Conservation (phyloP, 805 yeast genomes). For the Jamesozyma spencerorum region DNA sequence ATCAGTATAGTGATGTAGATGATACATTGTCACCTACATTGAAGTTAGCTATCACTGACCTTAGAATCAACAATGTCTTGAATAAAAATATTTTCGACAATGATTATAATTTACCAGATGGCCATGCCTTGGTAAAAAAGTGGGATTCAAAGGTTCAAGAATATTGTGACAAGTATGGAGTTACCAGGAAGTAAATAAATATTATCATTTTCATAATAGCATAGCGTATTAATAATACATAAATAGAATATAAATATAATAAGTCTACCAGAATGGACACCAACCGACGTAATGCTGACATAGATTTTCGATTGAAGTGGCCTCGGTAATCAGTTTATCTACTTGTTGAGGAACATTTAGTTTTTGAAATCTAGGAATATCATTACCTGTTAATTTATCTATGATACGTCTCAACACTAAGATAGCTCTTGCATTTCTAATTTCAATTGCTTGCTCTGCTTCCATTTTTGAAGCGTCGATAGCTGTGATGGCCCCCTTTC, state of each 20-base stretch:
- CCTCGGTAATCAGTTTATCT: conserved; percentile 85
- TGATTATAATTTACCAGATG: conserved; percentile 33
- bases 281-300: conserved; percentile 97
- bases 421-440: conserved; percentile 82
- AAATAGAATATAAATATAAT: not conserved
- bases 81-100: conserved; percentile 45
- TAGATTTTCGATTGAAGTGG: conserved; percentile 87
- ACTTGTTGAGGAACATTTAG: conserved; percentile 82
- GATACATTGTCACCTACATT: conserved; percentile 19
- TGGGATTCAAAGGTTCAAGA: conserved; percentile 35
- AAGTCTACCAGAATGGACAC: conserved; percentile 89
- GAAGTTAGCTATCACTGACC: conserved; percentile 39
- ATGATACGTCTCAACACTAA: conserved; percentile 82
- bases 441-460: conserved; percentile 56
- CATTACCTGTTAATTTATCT: conserved; percentile 88
- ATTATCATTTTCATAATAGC: not conserved
- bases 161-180: conserved; percentile 14
- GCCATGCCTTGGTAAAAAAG: conserved; percentile 34
- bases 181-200: conserved; percentile 2
- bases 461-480: conserved; percentile 64
- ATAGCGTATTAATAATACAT: not conserved
- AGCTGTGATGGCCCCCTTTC: conserved; percentile 67
- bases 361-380: conserved; percentile 62
- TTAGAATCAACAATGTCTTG: conserved; percentile 51
- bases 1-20: conserved; percentile 14